phyloP scores from a whole-genome alignment of 345 rosid genomes.

The Sonneratia caseolaris region DNA sequence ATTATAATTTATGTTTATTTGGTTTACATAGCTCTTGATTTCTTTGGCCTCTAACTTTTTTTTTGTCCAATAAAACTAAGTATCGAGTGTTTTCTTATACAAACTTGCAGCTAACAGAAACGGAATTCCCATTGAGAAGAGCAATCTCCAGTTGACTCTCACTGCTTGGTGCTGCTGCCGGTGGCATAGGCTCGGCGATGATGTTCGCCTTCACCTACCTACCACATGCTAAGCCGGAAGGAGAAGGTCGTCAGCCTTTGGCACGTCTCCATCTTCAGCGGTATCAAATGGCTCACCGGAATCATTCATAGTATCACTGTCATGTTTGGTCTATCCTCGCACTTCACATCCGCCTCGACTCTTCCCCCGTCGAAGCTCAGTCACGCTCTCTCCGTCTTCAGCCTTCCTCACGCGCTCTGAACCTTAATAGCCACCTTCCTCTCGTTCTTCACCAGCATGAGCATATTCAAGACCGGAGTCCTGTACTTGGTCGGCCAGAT shows the following conservation, averaged over 20 bases:
- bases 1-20: too few species aligned
- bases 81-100: not conserved
- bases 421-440: slow-evolving; percentile 5
- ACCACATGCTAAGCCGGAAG: slow-evolving; percentile 29
- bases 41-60: too few species aligned
- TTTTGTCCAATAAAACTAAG: not conserved
- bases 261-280: slow-evolving; percentile 58
- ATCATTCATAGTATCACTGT: slow-evolving; percentile 16
- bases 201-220: slow-evolving; percentile 33
- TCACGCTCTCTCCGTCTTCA: slow-evolving; percentile 6
- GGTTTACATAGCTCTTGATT: too few species aligned
- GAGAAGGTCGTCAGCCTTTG: slow-evolving; percentile 31
- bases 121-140: slow-evolving; percentile 23
- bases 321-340: slow-evolving; percentile 8
- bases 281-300: slow-evolving; percentile 46
- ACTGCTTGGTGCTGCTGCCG: slow-evolving; percentile 29
- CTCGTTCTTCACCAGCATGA: slow-evolving; percentile 11
- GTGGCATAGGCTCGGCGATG: slow-evolving; percentile 41
- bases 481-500: slow-evolving; percentile 13
- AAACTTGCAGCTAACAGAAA: not conserved
- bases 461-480: slow-evolving; percentile 14
- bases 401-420: slow-evolving; percentile 13
- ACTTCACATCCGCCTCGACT: not conserved
- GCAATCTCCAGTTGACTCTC: slow-evolving; percentile 47
- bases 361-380: not conserved